A percentile compares a stretch with the other conserved stretches of the same genome.
These are phyloP conservation scores for Apiospora koreana DNA, from an alignment of 2,329 filamentous ascomycete species.

Conservation along the genomic window DNA sequence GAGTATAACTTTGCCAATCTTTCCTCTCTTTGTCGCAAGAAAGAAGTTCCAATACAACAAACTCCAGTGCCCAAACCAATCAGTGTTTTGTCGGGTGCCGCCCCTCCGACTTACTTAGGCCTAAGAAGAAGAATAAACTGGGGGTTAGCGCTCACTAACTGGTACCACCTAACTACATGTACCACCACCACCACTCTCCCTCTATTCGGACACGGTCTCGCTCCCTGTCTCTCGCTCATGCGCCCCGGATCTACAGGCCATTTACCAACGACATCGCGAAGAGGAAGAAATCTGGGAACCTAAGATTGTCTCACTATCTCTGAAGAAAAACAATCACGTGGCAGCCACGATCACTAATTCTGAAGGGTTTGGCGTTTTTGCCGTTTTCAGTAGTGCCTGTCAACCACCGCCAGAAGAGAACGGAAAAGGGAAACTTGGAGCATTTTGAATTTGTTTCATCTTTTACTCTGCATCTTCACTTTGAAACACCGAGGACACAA, in stretches of 20 bases:
- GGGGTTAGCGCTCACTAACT: neutral
- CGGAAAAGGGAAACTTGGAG: neutral
- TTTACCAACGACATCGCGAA: neutral
- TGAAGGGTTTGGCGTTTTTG: neutral
- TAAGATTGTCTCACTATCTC: constrained; percentile 2
- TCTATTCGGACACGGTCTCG: neutral
- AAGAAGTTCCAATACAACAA: neutral
- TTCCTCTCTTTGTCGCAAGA: neutral
- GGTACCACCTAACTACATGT: too few relatives aligned
- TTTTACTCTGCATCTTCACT: neutral
- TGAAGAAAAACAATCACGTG: neutral
- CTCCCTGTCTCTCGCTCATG: neutral
- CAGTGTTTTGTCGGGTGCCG: constrained; percentile 2
- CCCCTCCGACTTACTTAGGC: neutral
- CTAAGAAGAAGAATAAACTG: constrained; percentile 5
- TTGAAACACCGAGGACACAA: neutral
- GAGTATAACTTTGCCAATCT: neutral
- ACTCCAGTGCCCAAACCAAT: neutral
- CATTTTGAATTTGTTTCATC: constrained; percentile 2
- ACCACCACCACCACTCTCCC: neutral
- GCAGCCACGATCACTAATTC: neutral
- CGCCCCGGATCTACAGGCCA: neutral
- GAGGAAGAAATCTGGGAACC: neutral
- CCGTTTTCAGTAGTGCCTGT: neutral
- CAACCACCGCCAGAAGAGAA: neutral